Conservation (phyloP, 208 protist genomes). For the Willaertia magna region DNA sequence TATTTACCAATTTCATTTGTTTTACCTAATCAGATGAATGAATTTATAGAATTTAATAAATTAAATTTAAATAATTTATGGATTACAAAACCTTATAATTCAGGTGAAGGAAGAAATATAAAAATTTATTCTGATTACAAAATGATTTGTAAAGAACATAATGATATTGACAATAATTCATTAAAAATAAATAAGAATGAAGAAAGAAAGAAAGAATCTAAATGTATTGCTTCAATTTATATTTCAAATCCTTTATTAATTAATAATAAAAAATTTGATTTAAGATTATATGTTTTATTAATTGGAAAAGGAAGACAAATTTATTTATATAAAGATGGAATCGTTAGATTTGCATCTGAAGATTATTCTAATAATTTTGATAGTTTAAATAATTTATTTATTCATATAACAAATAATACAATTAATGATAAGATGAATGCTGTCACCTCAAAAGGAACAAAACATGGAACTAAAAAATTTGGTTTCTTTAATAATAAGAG, state of each 20-base stretch:
- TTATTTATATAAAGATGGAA: background rate
- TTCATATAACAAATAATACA: slow-evolving; percentile 5
- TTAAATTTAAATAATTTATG: background rate
- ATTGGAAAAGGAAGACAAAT: background rate
- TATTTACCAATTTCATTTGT: background rate
- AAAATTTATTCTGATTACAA: background rate
- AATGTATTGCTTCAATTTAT: slow-evolving; percentile 82
- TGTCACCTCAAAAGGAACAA: too few species aligned
- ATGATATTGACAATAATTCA: background rate
- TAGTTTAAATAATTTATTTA: background rate
- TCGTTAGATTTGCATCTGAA: background rate
- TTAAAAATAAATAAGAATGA: background rate
- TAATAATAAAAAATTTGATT: slow-evolving; percentile 81
- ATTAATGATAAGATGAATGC: background rate
- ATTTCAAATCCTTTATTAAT: slow-evolving; percentile 69
- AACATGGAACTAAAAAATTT: background rate
- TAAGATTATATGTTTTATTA: slow-evolving; percentile 82
- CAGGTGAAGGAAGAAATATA: background rate
- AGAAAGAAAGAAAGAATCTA: slow-evolving; percentile 21
- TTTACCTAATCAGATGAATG: background rate
- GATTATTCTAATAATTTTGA: background rate
- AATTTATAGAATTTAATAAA: background rate
- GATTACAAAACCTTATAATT: background rate
- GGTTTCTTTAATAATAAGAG: background rate
- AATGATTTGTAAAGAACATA: background rate